Conservation (phyloP, 2,329 filamentous ascomycete species). For the Triangularia setosa region DNA sequence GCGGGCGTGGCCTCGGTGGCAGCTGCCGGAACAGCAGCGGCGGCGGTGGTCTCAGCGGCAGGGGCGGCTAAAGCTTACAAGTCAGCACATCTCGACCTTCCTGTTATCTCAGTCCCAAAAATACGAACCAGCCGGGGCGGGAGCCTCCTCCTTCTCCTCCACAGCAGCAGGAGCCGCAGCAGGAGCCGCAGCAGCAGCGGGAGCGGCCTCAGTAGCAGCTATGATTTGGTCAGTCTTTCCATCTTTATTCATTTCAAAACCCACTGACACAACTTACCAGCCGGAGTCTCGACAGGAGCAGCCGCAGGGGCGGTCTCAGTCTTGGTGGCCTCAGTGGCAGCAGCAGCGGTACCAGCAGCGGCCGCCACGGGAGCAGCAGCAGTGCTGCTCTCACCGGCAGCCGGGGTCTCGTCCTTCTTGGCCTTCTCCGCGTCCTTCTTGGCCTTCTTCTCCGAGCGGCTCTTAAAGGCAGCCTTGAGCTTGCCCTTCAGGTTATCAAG, state of each 20-base stretch:
- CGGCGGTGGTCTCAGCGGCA: slow-evolving; percentile 2
- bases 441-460: slow-evolving; percentile 38
- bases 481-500: slow-evolving; percentile 54
- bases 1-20: slow-evolving; percentile 2
- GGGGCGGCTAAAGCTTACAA: background rate
- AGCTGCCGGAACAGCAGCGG: slow-evolving; percentile 11
- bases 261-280: slow-evolving; percentile 15
- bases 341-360: slow-evolving; percentile 20
- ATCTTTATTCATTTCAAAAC: slow-evolving; percentile 19
- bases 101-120: slow-evolving; percentile 14
- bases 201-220: slow-evolving; percentile 24
- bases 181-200: slow-evolving; percentile 26
- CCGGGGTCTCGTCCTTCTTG: slow-evolving; percentile 23
- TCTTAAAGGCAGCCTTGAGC: slow-evolving; percentile 52
- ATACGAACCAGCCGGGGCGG: slow-evolving; percentile 23
- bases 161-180: slow-evolving; percentile 21
- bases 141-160: slow-evolving; percentile 21
- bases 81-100: slow-evolving; percentile 12
- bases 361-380: slow-evolving; percentile 28
- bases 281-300: slow-evolving; percentile 28
- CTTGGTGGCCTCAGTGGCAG: slow-evolving; percentile 29
- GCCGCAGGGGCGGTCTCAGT: slow-evolving; percentile 25
- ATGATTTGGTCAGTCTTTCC: slow-evolving; percentile 11
- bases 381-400: slow-evolving; percentile 31
- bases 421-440: slow-evolving; percentile 28